Evolutionary conservation across 306 rosid genomes (phyloP), one percentile per base, ranked within the genome.

Genomic region (Inga laurina): DNA sequence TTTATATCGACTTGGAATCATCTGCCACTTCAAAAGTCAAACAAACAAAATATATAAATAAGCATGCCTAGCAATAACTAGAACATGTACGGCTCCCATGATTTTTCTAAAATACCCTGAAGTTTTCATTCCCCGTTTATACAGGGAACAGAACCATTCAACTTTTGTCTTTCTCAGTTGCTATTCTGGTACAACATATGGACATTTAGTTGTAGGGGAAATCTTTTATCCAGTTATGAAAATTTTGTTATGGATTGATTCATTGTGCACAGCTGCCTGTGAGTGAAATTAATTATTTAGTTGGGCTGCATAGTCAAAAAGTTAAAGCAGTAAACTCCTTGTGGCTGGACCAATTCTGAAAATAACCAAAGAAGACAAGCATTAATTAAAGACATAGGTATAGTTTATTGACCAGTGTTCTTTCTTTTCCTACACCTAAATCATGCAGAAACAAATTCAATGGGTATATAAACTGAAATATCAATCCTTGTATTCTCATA

Each of bases 381-480:
- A 45, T 51, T n/a, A 34, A 68, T 37, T 30, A 34, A 82, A 69
- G 65, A 69, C 62, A 44, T 10, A 76, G 62, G n/a, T 1, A 34
- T 30, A 7, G 48, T 78, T 72, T 44, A 43, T 10, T 77, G 39
- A 10, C 22, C 34, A 10, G 44, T 70, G 49, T 52, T 30, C 80
- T 73, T 21, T 10, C 66, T 74, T 30, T 46, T 14, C 43, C 74
- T 34, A 59, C 12, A 39, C 69, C 43, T 79, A 79, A 57, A 59
- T 64, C 43, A 21, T 45, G 8, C 44, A n/a, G 79, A 82, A 41
- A 77, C 71, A 80, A 77, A 64, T 62, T 34, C 62, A 54, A 56
- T 76, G 56, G 79, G 66, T 54, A 80, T 64, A 72, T 37, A 76
- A 65, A 39, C 75, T 32, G 51, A 61, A 78, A 64, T 82, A 71